Conservation (phyloP, 257 asterid genomes). For the Capsicum pubescens region DNA sequence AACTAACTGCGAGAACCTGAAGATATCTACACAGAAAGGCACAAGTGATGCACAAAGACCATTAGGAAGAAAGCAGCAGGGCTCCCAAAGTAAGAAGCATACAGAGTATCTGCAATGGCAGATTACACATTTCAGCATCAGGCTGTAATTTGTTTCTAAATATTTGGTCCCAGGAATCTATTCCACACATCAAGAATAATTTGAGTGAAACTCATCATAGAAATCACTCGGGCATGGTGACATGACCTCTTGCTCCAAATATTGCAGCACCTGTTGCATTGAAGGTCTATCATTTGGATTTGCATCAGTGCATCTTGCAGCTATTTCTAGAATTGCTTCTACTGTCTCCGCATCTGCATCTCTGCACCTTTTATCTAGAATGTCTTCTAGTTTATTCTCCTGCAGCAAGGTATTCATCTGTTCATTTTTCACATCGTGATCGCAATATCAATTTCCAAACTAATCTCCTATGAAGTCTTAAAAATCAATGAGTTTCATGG, state of each 20-base stretch:
- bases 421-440: neutral
- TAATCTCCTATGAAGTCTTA: too few relatives aligned
- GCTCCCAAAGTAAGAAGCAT: conserved; percentile 15
- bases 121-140: neutral
- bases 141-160: neutral
- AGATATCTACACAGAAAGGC: conserved; percentile 1
- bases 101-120: neutral
- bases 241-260: conserved; percentile 92
- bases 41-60: neutral
- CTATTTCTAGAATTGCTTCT: conserved; percentile 83
- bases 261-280: conserved; percentile 90
- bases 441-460: too few relatives aligned
- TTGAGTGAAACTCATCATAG: conserved; percentile 89
- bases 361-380: conserved; percentile 69
- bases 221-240: conserved; percentile 83
- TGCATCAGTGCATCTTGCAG: conserved; percentile 84
- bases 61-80: neutral
- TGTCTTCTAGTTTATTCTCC: conserved; percentile 70
- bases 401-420: conserved; percentile 79
- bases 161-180: neutral
- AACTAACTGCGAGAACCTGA: conserved; percentile 5
- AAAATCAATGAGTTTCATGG: too few relatives aligned
- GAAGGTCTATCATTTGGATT: conserved; percentile 83
- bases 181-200: conserved; percentile 50
- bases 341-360: conserved; percentile 81